Base-by-base conservation (phyloP, 2,329 filamentous ascomycete genomes). In the Cladosporium velox region DNA sequence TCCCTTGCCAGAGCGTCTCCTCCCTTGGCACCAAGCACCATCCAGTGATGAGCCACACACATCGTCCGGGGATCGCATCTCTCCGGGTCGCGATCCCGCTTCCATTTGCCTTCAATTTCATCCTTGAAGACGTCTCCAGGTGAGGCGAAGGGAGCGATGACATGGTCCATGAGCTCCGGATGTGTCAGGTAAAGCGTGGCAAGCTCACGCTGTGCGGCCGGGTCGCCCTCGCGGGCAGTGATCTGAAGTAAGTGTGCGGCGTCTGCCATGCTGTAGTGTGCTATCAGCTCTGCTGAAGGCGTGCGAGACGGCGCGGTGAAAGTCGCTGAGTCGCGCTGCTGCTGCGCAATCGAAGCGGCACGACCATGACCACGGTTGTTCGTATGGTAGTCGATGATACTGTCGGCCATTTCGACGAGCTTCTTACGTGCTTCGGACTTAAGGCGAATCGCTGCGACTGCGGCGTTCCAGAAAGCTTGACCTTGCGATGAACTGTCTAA, bases 41-140 rank as follows among this genome's bases (percentile, higher is more conserved):
- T 97, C 93, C 94, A 98, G 82, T 98, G 94, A 79, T 96, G 89
- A 11, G 94, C 94, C 66, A 97, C 87, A 73, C 93, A 97, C 91
- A 98, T 95, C 51, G 93, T 88, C 64, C 90, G 90, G 1, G 92
- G 91, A 76, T 97, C 92, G 67, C 89, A 93, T 70, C 92, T 84
- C 64, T 82, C 79, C 18, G 85, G 83, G 72, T 90, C 87, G 63
- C 85, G 82, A 49, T 85, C 85, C 69, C 83, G 83, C 68, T 83
- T 80, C 75, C 86, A 81, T 65, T 79, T 77, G 66, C 90, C 91
- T 85, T 96, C 92, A 72, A 95, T 88, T 65, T 92, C 87, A 71
- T 91, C 90, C 79, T 94, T 95, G 82, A 98, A 98, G 0, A 96
- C 93, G 73, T 97, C 93, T 28, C 90, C 85, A 0, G 93, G 91